Conservation (phyloP, 2,329 filamentous ascomycete species). For the Cladorrhinum sp. region DNA sequence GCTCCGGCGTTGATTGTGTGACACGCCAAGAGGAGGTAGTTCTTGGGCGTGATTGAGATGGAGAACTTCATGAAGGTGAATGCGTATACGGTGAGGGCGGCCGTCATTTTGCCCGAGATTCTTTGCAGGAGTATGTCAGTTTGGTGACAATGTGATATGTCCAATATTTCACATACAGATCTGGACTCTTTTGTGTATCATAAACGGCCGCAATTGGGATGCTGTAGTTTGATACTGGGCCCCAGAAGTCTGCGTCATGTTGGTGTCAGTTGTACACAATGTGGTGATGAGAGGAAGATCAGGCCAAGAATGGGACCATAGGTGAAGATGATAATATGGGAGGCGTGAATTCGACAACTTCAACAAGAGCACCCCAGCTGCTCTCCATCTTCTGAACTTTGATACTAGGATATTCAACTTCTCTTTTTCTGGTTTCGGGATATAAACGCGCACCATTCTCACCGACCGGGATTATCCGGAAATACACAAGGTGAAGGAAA, state of each 20-base stretch:
- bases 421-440: no score
- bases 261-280: not conserved
- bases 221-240: conserved; percentile 81
- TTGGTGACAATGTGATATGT: no score
- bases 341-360: no score
- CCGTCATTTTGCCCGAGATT: conserved; percentile 68
- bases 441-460: no score
- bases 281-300: not conserved
- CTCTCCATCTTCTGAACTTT: no score
- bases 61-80: conserved; percentile 70
- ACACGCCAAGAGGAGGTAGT: conserved; percentile 68
- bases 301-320: not conserved
- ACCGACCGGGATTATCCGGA: no score
- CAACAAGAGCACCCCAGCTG: no score
- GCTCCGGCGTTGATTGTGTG: conserved; percentile 67
- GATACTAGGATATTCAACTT: no score
- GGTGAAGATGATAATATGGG: not conserved
- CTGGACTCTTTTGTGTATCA: conserved; percentile 80
- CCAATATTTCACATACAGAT: conserved; percentile 58
- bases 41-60: conserved; percentile 60
- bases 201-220: conserved; percentile 77
- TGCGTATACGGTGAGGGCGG: conserved; percentile 63
- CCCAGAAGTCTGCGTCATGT: conserved; percentile 74
- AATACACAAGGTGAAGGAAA: not conserved
- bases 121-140: conserved; percentile 36